Base-by-base conservation (phyloP, 2,329 filamentous ascomycete species). In the Verticillium dahliae region DNA sequence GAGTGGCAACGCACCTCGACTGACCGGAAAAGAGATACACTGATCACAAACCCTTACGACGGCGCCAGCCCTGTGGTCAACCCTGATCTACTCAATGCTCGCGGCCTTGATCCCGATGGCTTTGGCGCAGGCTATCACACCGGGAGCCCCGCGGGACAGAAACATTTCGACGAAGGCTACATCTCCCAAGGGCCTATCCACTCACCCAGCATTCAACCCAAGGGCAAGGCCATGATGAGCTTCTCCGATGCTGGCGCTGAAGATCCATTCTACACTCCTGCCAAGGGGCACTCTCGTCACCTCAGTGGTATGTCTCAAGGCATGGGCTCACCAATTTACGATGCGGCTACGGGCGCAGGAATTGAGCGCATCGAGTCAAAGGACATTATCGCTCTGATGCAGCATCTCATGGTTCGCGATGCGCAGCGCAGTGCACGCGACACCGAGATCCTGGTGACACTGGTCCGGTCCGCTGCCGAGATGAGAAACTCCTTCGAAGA, bases 401-500 rank as follows among this genome's bases (percentile, higher is more conserved):
- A 99, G 72, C 95, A 99, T 85, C 87, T 99, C 65, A 98, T 96
- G 73, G 95, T 98, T 65, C 90, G 95, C 39, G 95, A 99, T 77
- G 95, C 94, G 50, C 94, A 98, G 76, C 89, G 95, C 63, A 98
- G 95, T 75, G 95, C 95, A 56, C 86, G 95, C 55, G 95, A 99
- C 70, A 98, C 95, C 0, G 95, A 99, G 75, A 97, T 99, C 61
- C 81, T 99, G 18, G 91, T 97, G 56, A 94, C 95, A 0, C 85
- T 99, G 37, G 95, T 99, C 64, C 89, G 94, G 63, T 93, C 92
- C 60, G 94, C 95, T 4, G 89, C 95, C 13, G 95, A 99, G 76
- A 98, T 98, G 93, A 91, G 94, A 66, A 96, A 91, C 68, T 96
- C 92, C 0, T 96, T 98, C 71, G 91, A 96, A 67, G 93, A 97